Conservation (phyloP, 768 basidiomycete species). For the Termitomyces sp. region DNA sequence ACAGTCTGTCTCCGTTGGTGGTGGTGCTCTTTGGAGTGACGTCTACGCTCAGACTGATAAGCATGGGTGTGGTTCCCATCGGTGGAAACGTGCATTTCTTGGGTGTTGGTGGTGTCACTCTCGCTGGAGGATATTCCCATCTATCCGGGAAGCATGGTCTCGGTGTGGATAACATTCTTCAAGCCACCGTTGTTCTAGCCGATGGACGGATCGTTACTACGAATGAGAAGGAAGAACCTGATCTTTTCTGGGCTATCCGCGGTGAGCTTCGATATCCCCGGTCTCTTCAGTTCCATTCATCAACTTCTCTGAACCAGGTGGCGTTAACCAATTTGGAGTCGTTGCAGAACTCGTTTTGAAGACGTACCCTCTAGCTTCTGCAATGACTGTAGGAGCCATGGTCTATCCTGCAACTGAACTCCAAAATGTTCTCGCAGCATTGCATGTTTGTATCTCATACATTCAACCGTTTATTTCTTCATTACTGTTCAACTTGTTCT, state of each 20-base stretch:
- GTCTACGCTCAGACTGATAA: constrained; percentile 10
- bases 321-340: constrained; percentile 18
- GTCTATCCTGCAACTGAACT: constrained; percentile 13
- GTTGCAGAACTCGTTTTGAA: constrained; percentile 16
- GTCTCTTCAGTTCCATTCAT: neutral
- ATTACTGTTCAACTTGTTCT: neutral
- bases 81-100: constrained; percentile 11
- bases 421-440: constrained; percentile 3
- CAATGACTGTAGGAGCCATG: constrained; percentile 5
- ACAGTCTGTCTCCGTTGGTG: constrained; percentile 7
- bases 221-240: constrained; percentile 15
- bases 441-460: constrained; percentile 2
- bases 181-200: constrained; percentile 16
- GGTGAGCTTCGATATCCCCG: constrained; percentile 4
- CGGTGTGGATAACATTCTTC: constrained; percentile 15
- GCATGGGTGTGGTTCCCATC: constrained; percentile 7
- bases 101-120: constrained; percentile 9
- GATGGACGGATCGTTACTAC: constrained; percentile 13
- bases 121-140: constrained; percentile 9
- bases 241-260: constrained; percentile 21
- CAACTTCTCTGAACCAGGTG: constrained; percentile 8
- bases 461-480: neutral
- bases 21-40: constrained; percentile 14
- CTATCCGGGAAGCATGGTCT: constrained; percentile 6
- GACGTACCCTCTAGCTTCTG: constrained; percentile 3